Conservation (phyloP, 148 eudicot species). For the Persicaria maculosa region DNA sequence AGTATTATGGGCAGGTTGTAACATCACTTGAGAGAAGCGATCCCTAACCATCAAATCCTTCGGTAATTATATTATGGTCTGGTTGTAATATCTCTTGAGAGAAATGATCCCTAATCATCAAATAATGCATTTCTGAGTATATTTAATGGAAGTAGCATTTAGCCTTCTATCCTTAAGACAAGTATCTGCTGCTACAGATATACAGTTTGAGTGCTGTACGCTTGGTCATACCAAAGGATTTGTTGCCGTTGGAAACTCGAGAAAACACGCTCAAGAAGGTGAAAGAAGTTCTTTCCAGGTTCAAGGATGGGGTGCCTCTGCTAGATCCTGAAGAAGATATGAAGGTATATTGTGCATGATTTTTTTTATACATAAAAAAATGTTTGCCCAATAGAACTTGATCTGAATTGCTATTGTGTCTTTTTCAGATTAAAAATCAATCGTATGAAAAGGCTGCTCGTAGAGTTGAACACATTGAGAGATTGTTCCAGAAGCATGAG, state of each 20-base stretch:
- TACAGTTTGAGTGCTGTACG: constrained; percentile 65
- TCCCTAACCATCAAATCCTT: too few species aligned
- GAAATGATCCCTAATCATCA: neutral
- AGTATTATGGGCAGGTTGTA: too few species aligned
- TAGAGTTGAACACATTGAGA: constrained; percentile 79
- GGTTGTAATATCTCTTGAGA: too few species aligned
- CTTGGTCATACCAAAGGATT: constrained; percentile 74
- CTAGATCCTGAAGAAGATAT: constrained; percentile 97
- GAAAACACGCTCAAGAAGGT: constrained; percentile 88
- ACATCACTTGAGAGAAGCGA: too few species aligned
- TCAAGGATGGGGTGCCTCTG: constrained; percentile 79
- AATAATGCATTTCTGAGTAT: neutral
- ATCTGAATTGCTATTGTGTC: constrained; percentile 7
- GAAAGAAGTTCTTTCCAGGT: constrained; percentile 71
- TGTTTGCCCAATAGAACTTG: constrained; percentile 4
- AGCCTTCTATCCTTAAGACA: neutral
- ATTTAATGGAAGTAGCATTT: too few species aligned
- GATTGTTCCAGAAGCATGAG: constrained; percentile 78
- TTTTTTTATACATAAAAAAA: neutral
- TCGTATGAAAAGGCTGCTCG: constrained; percentile 78
- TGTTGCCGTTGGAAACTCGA: constrained; percentile 73
- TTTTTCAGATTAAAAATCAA: constrained; percentile 65
- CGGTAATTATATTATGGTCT: too few species aligned
- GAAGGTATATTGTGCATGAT: constrained; percentile 41
- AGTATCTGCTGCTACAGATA: constrained; percentile 37